phyloP scores from a whole-genome alignment of 495 filamentous ascomycete genomes.

The Trichoderma virens region DNA sequence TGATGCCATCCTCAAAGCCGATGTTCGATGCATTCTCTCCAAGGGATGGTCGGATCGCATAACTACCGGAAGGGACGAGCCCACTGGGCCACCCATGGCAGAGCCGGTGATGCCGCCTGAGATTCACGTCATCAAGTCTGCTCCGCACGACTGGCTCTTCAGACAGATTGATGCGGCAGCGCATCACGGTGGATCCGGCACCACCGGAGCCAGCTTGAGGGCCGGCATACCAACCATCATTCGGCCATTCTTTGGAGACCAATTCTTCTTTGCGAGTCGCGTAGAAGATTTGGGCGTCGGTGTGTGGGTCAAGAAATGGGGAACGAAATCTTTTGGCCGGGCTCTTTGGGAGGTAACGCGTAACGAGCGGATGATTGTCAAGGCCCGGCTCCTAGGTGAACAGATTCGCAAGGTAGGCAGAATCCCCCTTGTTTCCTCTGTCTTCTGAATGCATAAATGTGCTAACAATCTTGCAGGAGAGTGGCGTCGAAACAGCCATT shows the following conservation, averaged over 20 bases:
- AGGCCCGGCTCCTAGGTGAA: conserved; percentile 71
- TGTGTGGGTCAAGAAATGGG: conserved; percentile 81
- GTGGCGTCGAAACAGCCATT: conserved; percentile 81
- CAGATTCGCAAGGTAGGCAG: conserved; percentile 72
- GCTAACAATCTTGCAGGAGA: conserved; percentile 51
- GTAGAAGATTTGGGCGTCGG: conserved; percentile 92
- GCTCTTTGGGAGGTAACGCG: conserved; percentile 91
- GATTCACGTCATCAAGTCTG: conserved; percentile 81
- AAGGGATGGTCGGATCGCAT: conserved; percentile 98
- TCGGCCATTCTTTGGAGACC: conserved; percentile 95
- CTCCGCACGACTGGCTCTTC: conserved; percentile 97
- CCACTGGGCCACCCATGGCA: conserved; percentile 18
- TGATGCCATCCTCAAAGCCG: conserved; percentile 82
- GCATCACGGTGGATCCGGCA: conserved; percentile 92
- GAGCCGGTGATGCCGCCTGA: conserved; percentile 72
- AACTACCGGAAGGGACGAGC: conserved; percentile 40
- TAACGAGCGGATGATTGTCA: conserved; percentile 79
- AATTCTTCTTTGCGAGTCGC: conserved; percentile 87
- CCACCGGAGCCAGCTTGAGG: conserved; percentile 86
- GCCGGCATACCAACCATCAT: conserved; percentile 92
- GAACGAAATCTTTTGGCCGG: conserved; percentile 68
- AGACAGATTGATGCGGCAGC: conserved; percentile 86
- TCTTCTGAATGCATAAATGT: not conserved
- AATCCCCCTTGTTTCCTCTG: conserved; percentile 13
- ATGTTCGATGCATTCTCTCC: conserved; percentile 88